Evolutionary conservation across 495 filamentous ascomycete genomes (phyloP).

Genomic region (Talaromyces ruber): DNA sequence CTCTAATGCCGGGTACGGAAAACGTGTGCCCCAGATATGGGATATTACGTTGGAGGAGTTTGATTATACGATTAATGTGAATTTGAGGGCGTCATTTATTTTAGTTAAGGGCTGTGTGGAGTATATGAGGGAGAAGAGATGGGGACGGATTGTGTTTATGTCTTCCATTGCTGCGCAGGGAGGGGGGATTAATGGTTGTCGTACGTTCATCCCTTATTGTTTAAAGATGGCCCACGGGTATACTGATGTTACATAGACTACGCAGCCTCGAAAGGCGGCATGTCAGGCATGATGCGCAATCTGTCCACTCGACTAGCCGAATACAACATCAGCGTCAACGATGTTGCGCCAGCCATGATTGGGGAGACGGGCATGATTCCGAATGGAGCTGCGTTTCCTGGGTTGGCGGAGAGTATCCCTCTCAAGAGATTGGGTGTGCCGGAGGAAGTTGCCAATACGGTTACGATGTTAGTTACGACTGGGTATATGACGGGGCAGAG

Average conservation of each 20-base stretch:
- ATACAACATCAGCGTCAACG: constrained; percentile 64
- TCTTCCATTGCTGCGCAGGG: constrained; percentile 60
- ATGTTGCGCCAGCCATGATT: constrained; percentile 69
- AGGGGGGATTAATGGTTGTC: constrained; percentile 60
- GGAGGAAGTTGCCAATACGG: constrained; percentile 58
- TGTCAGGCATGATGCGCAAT: constrained; percentile 60
- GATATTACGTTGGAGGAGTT: constrained; percentile 55
- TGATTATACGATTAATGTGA: constrained; percentile 56
- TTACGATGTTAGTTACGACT: constrained; percentile 57
- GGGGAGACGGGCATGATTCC: constrained; percentile 61
- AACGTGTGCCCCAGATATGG: constrained; percentile 38
- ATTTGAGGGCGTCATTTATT: constrained; percentile 57
- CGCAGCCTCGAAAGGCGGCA: constrained; percentile 54
- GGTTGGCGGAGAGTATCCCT: constrained; percentile 47
- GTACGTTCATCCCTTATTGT: constrained; percentile 18
- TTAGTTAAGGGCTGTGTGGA: constrained; percentile 56
- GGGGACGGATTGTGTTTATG: constrained; percentile 63
- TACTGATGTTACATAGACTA: constrained; percentile 41
- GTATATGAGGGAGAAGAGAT: constrained; percentile 51
- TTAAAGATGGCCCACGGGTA: background rate
- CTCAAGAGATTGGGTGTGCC: constrained; percentile 55
- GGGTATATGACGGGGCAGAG: constrained; percentile 64
- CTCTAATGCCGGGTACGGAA: constrained; percentile 49
- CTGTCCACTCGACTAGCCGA: constrained; percentile 52
- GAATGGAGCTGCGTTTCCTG: constrained; percentile 39